phyloP scores from a whole-genome alignment of 2,329 filamentous ascomycete genomes.

The Meredithiella fracta region DNA sequence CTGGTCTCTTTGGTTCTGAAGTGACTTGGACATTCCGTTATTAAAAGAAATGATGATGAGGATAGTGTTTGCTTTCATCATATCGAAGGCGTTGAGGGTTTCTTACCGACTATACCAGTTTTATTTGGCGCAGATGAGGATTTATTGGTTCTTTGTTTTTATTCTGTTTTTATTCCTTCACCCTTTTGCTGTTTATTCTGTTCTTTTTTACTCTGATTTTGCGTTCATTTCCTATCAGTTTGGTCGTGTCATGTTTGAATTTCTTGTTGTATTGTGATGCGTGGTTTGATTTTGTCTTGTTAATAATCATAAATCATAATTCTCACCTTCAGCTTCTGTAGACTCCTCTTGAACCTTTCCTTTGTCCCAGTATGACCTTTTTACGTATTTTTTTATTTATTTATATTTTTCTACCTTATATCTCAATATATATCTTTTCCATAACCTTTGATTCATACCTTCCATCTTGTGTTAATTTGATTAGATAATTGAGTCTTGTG shows the following conservation, averaged over 20 bases:
- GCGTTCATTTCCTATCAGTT: constrained; percentile 10
- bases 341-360: not conserved
- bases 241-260: constrained; percentile 15
- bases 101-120: constrained; percentile 24
- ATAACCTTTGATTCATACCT: not conserved
- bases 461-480: not conserved
- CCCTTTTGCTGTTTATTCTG: constrained; percentile 13
- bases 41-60: constrained; percentile 14
- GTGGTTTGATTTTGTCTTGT: constrained; percentile 15
- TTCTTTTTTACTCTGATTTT: not conserved
- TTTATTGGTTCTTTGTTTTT: constrained; percentile 18
- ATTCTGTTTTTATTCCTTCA: constrained; percentile 16
- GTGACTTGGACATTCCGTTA: not conserved
- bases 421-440: constrained; percentile 1
- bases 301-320: constrained; percentile 14
- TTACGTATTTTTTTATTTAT: not conserved
- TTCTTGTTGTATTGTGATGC: constrained; percentile 1
- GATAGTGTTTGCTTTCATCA: constrained; percentile 15
- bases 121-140: constrained; percentile 16
- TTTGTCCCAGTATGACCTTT: not conserved
- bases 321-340: constrained; percentile 2
- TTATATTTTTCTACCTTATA: not conserved
- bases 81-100: constrained; percentile 20
- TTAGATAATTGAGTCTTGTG: constrained; percentile 2
- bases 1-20: not conserved